phyloP scores from a whole-genome alignment of 2,329 filamentous ascomycete genomes.

The Fusarium nurragi region DNA sequence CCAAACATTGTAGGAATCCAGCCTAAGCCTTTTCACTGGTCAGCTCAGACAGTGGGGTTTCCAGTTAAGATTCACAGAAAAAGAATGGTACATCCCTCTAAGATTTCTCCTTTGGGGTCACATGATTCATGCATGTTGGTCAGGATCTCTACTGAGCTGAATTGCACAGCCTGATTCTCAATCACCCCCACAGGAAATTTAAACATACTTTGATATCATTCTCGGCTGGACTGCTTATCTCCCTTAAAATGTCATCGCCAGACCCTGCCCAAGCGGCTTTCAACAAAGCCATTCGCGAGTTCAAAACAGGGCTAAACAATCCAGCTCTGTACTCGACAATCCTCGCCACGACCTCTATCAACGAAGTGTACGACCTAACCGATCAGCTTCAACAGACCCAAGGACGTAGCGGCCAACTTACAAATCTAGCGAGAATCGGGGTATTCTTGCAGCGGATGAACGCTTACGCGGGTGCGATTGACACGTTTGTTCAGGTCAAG shows the following conservation, averaged over 20 bases:
- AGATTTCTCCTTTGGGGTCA: no score
- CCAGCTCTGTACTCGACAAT: constrained; percentile 27
- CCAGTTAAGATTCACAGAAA: no score
- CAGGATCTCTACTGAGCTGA: not conserved
- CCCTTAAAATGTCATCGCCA: not conserved
- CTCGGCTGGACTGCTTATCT: no score
- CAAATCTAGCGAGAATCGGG: constrained; percentile 35
- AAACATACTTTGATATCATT: not conserved
- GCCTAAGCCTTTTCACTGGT: no score
- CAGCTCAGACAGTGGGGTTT: no score
- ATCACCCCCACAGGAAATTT: not conserved
- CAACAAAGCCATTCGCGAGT: constrained; percentile 10
- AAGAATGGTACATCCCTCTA: no score
- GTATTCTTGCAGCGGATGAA: constrained; percentile 46
- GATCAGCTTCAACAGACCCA: constrained; percentile 44
- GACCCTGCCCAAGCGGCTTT: not conserved
- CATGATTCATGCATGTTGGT: not conserved
- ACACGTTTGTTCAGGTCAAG: constrained; percentile 7
- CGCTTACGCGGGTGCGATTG: constrained; percentile 24
- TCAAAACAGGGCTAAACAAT: constrained; percentile 28
- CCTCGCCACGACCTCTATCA: constrained; percentile 41
- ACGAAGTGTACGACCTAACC: constrained; percentile 47
- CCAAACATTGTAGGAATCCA: no score
- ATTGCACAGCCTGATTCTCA: not conserved
- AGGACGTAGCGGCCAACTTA: constrained; percentile 21